Base-by-base conservation (phyloP, 805 yeast species). In the Saturnispora mendoncae region DNA sequence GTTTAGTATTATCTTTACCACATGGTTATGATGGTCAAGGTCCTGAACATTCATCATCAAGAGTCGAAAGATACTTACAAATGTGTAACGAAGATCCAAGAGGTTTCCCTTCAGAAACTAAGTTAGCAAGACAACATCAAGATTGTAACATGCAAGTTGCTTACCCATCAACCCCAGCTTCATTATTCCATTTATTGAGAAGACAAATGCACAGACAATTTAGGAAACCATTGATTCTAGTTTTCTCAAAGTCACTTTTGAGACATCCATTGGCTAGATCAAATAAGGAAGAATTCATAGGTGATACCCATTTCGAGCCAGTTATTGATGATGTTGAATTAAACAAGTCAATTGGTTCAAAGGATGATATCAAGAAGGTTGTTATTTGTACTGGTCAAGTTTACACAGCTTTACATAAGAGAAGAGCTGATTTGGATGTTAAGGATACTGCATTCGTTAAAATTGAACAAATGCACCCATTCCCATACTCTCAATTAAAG, bases 21-120 rank as follows among this genome's bases (percentile, higher is more conserved):
- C 99, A 92, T 64, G 99, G 99, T 70, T 92, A 88, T 65, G 99
- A 92, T 64, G 99, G 99, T 52, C 98, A 92, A 72, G 99, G 99
- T 58, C 97, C 99, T 51, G 99, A 92, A 72, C 99, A 92, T 69
- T 92, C 98, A 21, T 84, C 95, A 43, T 97, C 95, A 57, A 82
- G 97, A 75, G 67, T 92, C 42, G 99, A 92, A 72, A 81, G 99
- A 72, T 92, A 87, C 70, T 74, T 92, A 66, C 95, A 85, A 71
- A 68, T 92, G 60, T 82, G 95, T 60, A 88, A 88, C 62, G 99
- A 92, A 70, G 98, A 92, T 65, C 86, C 85, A 57, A 83, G 97
- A 68, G 67, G 59, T 56, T 92, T 85, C 95, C 99, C 99, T 61
- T 64, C 85, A 32, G 78, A 72, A 45, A 88, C 82, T 57, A 85